Evolutionary conservation across 495 filamentous ascomycete species (phyloP).

Genomic region (Neurospora pannonica): DNA sequence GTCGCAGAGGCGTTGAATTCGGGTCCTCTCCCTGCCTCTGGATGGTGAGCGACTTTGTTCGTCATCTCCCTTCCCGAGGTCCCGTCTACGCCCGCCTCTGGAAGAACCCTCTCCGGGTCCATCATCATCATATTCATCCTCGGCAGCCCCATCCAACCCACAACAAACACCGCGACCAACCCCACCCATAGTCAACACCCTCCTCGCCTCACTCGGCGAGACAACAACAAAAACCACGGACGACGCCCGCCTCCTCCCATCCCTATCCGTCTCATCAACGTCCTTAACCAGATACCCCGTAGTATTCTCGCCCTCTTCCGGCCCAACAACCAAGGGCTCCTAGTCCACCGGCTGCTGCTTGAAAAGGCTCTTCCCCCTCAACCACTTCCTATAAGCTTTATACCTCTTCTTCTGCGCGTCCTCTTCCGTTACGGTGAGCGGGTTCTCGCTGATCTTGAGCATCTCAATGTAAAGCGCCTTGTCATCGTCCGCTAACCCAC

Average conservation of each 20-base stretch:
- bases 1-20: not conserved
- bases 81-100: not conserved
- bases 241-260: not conserved
- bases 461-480: slow-evolving; percentile 65
- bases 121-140: not conserved
- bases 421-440: slow-evolving; percentile 76
- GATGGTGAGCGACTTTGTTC: not conserved
- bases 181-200: not conserved
- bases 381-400: slow-evolving; percentile 90
- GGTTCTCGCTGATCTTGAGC: slow-evolving; percentile 66
- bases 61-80: not conserved
- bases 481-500: slow-evolving; percentile 49
- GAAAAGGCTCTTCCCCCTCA: slow-evolving; percentile 84
- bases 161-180: not conserved
- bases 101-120: not conserved
- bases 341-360: slow-evolving; percentile 74
- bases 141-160: not conserved
- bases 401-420: slow-evolving; percentile 87
- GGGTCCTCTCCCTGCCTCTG: not conserved
- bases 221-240: not conserved
- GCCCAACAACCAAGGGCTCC: slow-evolving; percentile 9
- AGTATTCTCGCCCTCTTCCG: not conserved
- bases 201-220: not conserved
- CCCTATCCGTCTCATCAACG: not conserved
- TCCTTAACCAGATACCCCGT: not conserved